Evolutionary conservation across 768 basidiomycete genomes (phyloP), one percentile per base, ranked within the genome.

Genomic region (Pilatotrama ljubarskyi): DNA sequence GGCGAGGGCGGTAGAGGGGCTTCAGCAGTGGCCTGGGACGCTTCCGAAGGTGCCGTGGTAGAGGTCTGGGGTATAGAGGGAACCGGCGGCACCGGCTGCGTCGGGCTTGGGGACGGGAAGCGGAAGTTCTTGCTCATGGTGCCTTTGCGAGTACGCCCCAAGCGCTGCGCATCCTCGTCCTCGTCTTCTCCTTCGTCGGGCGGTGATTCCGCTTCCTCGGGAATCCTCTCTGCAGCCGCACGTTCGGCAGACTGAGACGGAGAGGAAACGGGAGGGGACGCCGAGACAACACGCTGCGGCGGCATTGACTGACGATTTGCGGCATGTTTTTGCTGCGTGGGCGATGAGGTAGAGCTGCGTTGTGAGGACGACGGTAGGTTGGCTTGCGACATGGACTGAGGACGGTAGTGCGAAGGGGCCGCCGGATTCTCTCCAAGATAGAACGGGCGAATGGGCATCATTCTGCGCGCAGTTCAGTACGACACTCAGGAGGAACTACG

Each of bases 371-470:
- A 77, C 0, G 81, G 77, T 1, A 84, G 74, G 25, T 80, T 77
- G 2, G 83, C 82, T 71, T 89, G 87, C 0, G 90, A 91, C 85
- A 92, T 88, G 20, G 90, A 91, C 61, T 88, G 86, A 0, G 87
- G 84, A 5, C 89, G 81, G 49, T 77, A 74, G 71, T 78, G 74
- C 0, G 78, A 65, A 0, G 83, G 79, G 7, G 80, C 73, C 1
- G 76, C 74, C 0, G 83, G 80, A n/a, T 77, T 83, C 14, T 84
- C 80, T 18, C 90, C 90, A n/a, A 93, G 85, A 68, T 93, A 93
- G 70, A 85, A 93, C 17, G 81, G 77, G 1, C 88, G 83, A 59
- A 95, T 95, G 5, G 93, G 89, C 9, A 95, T 83, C 90, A 96
- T 93, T 69, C 91, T 93, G 58, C 18, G 51, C 56, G 5, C n/a